Percentiles rank a stretch among this genome's conserved stretches.
Conservation (phyloP, 495 filamentous ascomycete species). For the Platismatia glauca region DNA sequence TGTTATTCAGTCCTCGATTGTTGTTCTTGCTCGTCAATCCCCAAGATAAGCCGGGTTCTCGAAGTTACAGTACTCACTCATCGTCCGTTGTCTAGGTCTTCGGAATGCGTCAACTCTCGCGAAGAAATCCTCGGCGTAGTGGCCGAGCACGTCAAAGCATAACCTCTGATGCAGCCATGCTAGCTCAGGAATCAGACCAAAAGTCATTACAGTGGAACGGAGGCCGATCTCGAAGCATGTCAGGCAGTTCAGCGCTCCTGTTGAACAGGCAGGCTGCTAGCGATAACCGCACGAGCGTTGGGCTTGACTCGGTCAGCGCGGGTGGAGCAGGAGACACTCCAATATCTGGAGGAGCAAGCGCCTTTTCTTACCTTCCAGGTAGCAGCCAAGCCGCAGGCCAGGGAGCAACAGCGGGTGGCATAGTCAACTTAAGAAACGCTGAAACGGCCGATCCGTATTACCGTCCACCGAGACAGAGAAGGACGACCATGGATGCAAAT, state of each 20-base stretch:
- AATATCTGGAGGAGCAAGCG: constrained; percentile 57
- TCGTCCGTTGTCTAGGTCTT: constrained; percentile 48
- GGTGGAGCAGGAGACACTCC: constrained; percentile 47
- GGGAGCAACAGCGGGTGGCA: constrained; percentile 30
- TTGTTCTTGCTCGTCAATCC: constrained; percentile 1
- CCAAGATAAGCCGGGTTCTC: constrained; percentile 7
- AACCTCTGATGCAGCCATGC: constrained; percentile 71
- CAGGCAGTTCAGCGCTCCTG: constrained; percentile 70
- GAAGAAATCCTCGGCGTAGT: constrained; percentile 55
- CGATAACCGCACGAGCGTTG: constrained; percentile 39
- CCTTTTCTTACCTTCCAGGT: constrained; percentile 60
- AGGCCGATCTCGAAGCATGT: constrained; percentile 69
- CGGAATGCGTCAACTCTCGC: constrained; percentile 84
- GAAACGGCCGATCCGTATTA: constrained; percentile 68
- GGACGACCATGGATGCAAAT: constrained; percentile 46
- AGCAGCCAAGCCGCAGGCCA: constrained; percentile 25
- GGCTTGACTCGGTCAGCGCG: constrained; percentile 40
- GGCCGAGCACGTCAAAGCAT: constrained; percentile 61
- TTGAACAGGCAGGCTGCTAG: constrained; percentile 46
- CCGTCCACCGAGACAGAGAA: constrained; percentile 65
- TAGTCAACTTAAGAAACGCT: constrained; percentile 33
- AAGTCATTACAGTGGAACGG: constrained; percentile 59
- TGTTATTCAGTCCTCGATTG: constrained; percentile 14
- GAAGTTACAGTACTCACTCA: constrained; percentile 4
- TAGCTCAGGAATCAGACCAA: constrained; percentile 52